These are phyloP conservation scores for Scedosporium minutisporum DNA, from an alignment of 2,329 filamentous ascomycete genomes.

Conservation along the genomic window DNA sequence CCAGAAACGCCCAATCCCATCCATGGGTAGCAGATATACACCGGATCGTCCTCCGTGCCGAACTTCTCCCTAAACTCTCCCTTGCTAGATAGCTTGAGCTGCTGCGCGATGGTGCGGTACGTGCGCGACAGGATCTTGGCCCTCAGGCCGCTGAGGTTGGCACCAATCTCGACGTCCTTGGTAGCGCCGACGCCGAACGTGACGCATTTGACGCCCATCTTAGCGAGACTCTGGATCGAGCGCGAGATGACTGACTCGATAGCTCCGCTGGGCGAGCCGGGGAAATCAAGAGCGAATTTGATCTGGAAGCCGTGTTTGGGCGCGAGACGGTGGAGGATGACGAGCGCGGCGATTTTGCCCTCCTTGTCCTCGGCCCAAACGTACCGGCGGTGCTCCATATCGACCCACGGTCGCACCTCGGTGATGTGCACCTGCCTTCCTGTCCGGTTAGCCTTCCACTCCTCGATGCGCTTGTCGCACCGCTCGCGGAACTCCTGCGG, in stretches of 20 bases:
- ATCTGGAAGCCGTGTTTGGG: conserved; percentile 83
- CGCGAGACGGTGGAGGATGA: conserved; percentile 74
- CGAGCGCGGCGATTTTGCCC: conserved; percentile 63
- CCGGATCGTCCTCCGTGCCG: conserved; percentile 71
- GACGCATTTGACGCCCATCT: conserved; percentile 40
- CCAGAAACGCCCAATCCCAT: conserved; percentile 76
- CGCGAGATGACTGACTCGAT: conserved; percentile 77
- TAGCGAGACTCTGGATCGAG: conserved; percentile 8
- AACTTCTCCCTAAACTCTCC: conserved; percentile 86
- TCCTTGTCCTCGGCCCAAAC: conserved; percentile 68
- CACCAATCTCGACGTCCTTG: conserved; percentile 63
- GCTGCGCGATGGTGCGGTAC: conserved; percentile 73
- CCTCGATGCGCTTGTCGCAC: conserved; percentile 62
- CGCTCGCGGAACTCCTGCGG: conserved; percentile 55
- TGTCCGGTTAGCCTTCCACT: conserved; percentile 73
- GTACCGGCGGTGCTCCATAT: conserved; percentile 74
- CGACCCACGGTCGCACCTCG: conserved; percentile 81
- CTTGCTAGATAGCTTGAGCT: conserved; percentile 75
- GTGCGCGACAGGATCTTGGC: conserved; percentile 74
- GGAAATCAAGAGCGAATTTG: conserved; percentile 94
- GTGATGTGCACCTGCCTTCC: conserved; percentile 83
- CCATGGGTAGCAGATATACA: conserved; percentile 84
- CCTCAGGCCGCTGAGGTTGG: conserved; percentile 71
- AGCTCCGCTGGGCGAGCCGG: conserved; percentile 70
- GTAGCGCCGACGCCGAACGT: conserved; percentile 84